Evolutionary conservation across 768 basidiomycete genomes (phyloP).

Genomic region (Trametopsis cervina): DNA sequence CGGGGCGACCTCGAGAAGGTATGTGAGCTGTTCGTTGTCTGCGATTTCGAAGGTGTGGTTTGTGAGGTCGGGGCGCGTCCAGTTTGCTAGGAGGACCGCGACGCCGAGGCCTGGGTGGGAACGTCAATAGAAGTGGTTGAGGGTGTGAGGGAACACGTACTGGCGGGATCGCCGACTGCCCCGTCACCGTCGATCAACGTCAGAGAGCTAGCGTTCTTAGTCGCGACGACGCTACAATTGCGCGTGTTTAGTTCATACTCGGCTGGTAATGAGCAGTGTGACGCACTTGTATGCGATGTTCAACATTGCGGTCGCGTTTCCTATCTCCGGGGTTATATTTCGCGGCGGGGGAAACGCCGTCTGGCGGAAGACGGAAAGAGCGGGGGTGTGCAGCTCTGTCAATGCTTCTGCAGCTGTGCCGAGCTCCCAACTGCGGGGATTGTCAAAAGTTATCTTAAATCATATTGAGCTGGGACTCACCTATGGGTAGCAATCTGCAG

Average conservation of each 20-base stretch:
- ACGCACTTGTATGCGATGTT: slow-evolving; percentile 34
- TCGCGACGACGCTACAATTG: slow-evolving; percentile 29
- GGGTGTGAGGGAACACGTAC: slow-evolving; percentile 21
- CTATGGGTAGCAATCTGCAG: slow-evolving; percentile 22
- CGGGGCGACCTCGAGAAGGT: slow-evolving; percentile 39
- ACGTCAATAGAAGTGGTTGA: background rate
- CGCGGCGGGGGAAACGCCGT: slow-evolving; percentile 35
- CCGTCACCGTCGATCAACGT: slow-evolving; percentile 40
- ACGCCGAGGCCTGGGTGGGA: slow-evolving; percentile 38
- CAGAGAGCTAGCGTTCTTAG: slow-evolving; percentile 30
- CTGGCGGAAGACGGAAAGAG: slow-evolving; percentile 41
- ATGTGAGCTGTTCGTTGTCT: slow-evolving; percentile 40
- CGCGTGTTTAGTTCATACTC: background rate
- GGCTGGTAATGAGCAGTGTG: background rate
- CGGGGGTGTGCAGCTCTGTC: slow-evolving; percentile 43
- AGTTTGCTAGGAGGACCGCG: slow-evolving; percentile 45
- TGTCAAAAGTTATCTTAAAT: background rate
- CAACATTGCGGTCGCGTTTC: slow-evolving; percentile 31
- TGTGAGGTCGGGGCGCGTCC: slow-evolving; percentile 33
- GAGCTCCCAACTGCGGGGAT: slow-evolving; percentile 47
- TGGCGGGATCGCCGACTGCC: slow-evolving; percentile 57
- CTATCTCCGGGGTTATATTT: slow-evolving; percentile 17
- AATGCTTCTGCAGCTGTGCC: slow-evolving; percentile 53
- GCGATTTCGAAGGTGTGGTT: slow-evolving; percentile 34
- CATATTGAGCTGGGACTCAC: slow-evolving; percentile 8